Evolutionary conservation across 164 flowering plant species (phyloP).

Genomic region (Vitis amurensis): DNA sequence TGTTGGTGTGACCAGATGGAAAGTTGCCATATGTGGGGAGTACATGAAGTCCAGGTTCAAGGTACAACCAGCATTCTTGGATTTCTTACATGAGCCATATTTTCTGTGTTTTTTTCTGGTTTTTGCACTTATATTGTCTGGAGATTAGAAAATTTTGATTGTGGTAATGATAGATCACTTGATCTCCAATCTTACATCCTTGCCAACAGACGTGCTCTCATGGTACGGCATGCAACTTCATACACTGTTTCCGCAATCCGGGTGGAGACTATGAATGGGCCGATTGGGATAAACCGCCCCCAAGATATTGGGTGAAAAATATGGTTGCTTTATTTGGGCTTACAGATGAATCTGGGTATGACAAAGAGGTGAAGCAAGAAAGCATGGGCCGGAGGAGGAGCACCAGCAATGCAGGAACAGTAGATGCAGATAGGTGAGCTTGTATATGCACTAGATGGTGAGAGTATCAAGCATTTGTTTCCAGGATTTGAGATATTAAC

Average conservation of each 20-base stretch:
- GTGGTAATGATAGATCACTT: background rate
- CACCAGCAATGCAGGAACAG: conserved; percentile 19
- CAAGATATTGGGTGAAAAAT: conserved; percentile 73
- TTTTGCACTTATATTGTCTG: conserved; percentile 1
- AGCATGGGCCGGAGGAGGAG: conserved; percentile 16
- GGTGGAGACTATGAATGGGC: conserved; percentile 99
- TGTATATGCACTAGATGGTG: background rate
- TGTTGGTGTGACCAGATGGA: conserved; percentile 85
- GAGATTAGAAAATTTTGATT: background rate
- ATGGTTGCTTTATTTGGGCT: conserved; percentile 84
- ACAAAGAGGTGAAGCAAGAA: conserved; percentile 29
- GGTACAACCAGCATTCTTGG: conserved; percentile 33
- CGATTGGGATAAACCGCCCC: conserved; percentile 93
- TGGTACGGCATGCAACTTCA: conserved; percentile 91
- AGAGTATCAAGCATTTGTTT: background rate
- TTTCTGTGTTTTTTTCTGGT: background rate
- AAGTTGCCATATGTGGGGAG: conserved; percentile 95
- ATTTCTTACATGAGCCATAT: background rate
- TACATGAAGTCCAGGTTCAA: conserved; percentile 80
- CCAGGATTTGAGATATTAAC: background rate
- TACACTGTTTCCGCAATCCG: conserved; percentile 94
- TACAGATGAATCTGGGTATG: conserved; percentile 43
- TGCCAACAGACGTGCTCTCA: conserved; percentile 72
- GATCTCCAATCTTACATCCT: background rate
- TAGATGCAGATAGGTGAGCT: conserved; percentile 32